Base-by-base conservation (phyloP, 1,284 basidiomycete species). In the Meira nashicola region DNA sequence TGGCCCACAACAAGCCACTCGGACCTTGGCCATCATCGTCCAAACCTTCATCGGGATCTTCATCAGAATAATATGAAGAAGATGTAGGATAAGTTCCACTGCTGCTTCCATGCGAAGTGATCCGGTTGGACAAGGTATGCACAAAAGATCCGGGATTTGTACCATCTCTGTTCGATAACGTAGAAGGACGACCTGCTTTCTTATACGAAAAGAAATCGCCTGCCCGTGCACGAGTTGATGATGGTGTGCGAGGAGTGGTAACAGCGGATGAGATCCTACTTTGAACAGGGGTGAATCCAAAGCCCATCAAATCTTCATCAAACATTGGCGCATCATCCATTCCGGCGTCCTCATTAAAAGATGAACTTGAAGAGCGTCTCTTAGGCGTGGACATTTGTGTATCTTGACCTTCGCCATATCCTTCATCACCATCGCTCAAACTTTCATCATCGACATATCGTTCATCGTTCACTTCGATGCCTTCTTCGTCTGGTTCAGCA, bases 1-100 rank as follows among this genome's bases (percentile, higher is more conserved):
- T 92, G 39, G 90, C 92, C 94, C 93, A 97, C 6, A 97, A 83
- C 59, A 97, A 82, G 4, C 91, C 89, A 25, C 25, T n/a, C 21
- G 25, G 25, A 50, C 91, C 91, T 14, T 75, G 73, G 67, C 80
- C 65, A 79, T 82, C 62, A 76, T 89, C 89, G 39, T 28, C 50
- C 4, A 21, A 39, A 39, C 15, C 11, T 14, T 39, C 37, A 37
- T 23, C 39, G 37, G 7, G 6, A 48, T 23, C 25, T n/a, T 12
- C 12, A 19, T 14, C 12, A 5, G 46, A 48, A 19, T n/a, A 21
- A 19, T 19, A 17, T 12, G 17, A 12, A 23, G 46, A 19, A 48
- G 25, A 14, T 12, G 21, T 23, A 25, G 46, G n/a, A 25, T 25
- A 12, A 2, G 6, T 15, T 33, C 28, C 28, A 33, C 28, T 33